A percentile compares a stretch with the other conserved stretches of the same genome.
Conservation (phyloP, 2,329 filamentous ascomycete genomes). For the Orbilia oligospora region DNA sequence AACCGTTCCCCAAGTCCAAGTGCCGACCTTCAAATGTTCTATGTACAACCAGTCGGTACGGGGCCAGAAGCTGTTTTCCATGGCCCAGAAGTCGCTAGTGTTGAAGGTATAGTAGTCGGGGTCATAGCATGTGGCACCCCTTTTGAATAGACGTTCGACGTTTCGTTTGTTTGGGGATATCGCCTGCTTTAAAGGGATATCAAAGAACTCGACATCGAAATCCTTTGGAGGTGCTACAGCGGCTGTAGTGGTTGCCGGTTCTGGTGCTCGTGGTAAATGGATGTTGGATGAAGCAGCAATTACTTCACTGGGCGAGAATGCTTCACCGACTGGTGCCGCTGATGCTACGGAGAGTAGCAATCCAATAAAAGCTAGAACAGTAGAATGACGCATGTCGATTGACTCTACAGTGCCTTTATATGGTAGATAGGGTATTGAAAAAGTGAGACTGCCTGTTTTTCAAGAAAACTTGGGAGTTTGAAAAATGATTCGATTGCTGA, state of each 20-base stretch:
- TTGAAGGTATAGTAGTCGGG: slow-evolving; percentile 10
- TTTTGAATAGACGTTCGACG: slow-evolving; percentile 17
- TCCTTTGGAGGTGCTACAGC: background rate
- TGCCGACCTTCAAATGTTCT: background rate
- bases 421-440: background rate
- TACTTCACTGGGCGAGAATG: background rate
- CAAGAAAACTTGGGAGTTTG: too few relatives aligned
- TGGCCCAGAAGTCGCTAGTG: slow-evolving; percentile 22
- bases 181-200: background rate
- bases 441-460: background rate
- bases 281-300: background rate
- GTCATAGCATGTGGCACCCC: slow-evolving; percentile 20
- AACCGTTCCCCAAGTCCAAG: slow-evolving; percentile 7
- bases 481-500: too few relatives aligned
- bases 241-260: background rate
- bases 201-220: background rate
- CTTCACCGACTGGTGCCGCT: slow-evolving; percentile 17
- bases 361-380: slow-evolving; percentile 11
- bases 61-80: slow-evolving; percentile 32
- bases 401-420: too few relatives aligned
- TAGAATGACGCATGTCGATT: slow-evolving; percentile 6
- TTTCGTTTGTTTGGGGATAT: background rate
- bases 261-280: background rate
- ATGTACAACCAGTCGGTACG: slow-evolving; percentile 27
- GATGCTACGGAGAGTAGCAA: background rate